Conservation (phyloP, 1,284 basidiomycete species). For the Ceratorhiza oryzae-sativae region DNA sequence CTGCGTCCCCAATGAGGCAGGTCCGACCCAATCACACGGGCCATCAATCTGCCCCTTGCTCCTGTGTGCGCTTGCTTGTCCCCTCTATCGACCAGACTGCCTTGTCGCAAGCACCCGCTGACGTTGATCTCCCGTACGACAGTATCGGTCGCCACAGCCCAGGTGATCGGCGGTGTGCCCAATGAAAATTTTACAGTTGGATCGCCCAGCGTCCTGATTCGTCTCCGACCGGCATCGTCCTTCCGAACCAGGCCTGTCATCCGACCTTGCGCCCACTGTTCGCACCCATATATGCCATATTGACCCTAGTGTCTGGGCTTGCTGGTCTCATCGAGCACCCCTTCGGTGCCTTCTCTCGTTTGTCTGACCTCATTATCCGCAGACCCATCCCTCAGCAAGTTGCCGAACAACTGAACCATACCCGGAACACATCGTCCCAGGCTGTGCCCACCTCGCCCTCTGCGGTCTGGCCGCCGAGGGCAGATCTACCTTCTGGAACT, state of each 20-base stretch:
- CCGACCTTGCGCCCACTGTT: conserved; percentile 22
- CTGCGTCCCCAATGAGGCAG: not conserved
- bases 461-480: conserved; percentile 7
- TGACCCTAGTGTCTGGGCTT: conserved; percentile 7
- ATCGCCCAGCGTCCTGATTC: conserved; percentile 9
- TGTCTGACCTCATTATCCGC: conserved; percentile 16
- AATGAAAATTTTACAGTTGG: conserved; percentile 32
- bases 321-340: conserved; percentile 12
- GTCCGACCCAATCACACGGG: conserved; percentile 2
- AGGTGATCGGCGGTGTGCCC: not conserved
- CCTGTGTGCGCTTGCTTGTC: conserved; percentile 11
- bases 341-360: conserved; percentile 34
- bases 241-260: conserved; percentile 31
- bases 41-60: conserved; percentile 22
- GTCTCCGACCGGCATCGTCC: conserved; percentile 32
- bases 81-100: conserved; percentile 7
- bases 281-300: not conserved
- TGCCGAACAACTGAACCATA: conserved; percentile 14
- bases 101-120: not conserved
- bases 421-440: not conserved
- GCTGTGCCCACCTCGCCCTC: not conserved
- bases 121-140: not conserved
- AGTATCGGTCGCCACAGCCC: conserved; percentile 7
- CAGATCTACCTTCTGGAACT: conserved; percentile 26
- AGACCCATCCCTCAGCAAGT: conserved; percentile 8